Evolutionary conservation across 352 stramenopile species (phyloP), one percentile per base, ranked within the genome.

Genomic region (Pythium rhizo-oryzae): DNA sequence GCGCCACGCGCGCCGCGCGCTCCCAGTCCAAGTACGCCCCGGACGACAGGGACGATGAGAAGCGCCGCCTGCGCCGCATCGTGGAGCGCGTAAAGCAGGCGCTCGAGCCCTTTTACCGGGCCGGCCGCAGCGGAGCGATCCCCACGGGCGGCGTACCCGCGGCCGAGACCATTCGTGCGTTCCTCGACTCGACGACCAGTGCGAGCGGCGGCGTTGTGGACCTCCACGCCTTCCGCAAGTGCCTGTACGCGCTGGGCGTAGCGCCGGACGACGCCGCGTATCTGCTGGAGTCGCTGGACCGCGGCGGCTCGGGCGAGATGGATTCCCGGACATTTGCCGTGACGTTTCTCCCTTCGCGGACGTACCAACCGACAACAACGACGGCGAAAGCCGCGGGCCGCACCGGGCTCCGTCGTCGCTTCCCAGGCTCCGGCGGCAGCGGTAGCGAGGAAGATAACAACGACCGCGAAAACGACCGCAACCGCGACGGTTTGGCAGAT

Each of bases 211-310:
- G 19, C 21, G 56, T 81, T 18, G 70, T 33, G 28, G 28, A 79
- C 4, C 60, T 66, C 2, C 15, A 39, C 23, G 64, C 70, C 16
- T 69, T 84, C 8, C 77, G 70, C 53, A 82, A 82, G 55, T 79
- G 72, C 37, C 56, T 84, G 4, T 82, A 74, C 30, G 70, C 77
- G 35, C 47, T 84, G 30, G 77, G 77, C 2, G 5, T 79, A 0
- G 44, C 65, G 19, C 16, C 72, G 2, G 70, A 77, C 3, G 77
- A 84, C 53, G 64, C 65, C 5, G 75, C 67, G 47, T 62, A 74
- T 28, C 8, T 84, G 18, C 37, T 84, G 0, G 69, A 79, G 28
- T 57, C 55, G 18, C 56, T 84, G 0, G 77, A 82, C 21, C 59
- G 37, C 16, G 50, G 67, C 18, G 37, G 43, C 37, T 60, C 63